Evolutionary conservation across 2,329 filamentous ascomycete species (phyloP), one percentile per base, ranked within the genome.

Genomic region (Paraphaeosphaeria sporulosa): DNA sequence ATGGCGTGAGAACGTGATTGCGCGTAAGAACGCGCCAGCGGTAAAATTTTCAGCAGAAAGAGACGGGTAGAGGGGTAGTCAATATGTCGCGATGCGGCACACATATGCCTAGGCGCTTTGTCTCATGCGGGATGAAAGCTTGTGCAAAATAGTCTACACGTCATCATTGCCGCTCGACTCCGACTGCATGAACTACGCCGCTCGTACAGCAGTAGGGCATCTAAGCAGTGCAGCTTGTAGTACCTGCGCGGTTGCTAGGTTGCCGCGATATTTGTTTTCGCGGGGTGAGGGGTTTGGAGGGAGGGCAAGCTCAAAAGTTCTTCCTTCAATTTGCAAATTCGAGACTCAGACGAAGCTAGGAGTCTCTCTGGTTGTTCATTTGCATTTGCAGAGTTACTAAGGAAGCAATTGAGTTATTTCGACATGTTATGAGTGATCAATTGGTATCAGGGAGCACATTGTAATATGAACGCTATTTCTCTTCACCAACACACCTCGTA

Each of bases 401-500:
- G 27, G 13, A n/a, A 21, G 5, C 15, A 47, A 30, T 47, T 30
- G 44, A n/a, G 13, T 27, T 17, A 23, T 15, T 30, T 47, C 3
- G 19, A 47, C 25, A 47, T 27, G 2, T 55, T 27, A 6, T 2
- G 46, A 7, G 23, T 38, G 27, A 23, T 32, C 13, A 54, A 34
- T 34, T 27, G 15, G 44, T 47, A 43, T 40, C 32, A 19, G 27
- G 27, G 17, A 38, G n/a, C 34, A 34, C 6, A 9, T 27, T n/a
- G 13, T 8, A 7, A 19, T 30, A 34, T 13, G 17, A n/a, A 17
- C 12, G 7, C 55, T 54, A 64, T 32, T 58, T 60, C 34, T 64
- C 56, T 57, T 67, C 70, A 12, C 67, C 70, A 27, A 71, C 68
- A 70, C 88, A 90, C 65, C 80, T 81, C 2, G 88, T 89, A 52